phyloP scores from a whole-genome alignment of 2,329 filamentous ascomycete genomes.

The Cladosporium colombiae region DNA sequence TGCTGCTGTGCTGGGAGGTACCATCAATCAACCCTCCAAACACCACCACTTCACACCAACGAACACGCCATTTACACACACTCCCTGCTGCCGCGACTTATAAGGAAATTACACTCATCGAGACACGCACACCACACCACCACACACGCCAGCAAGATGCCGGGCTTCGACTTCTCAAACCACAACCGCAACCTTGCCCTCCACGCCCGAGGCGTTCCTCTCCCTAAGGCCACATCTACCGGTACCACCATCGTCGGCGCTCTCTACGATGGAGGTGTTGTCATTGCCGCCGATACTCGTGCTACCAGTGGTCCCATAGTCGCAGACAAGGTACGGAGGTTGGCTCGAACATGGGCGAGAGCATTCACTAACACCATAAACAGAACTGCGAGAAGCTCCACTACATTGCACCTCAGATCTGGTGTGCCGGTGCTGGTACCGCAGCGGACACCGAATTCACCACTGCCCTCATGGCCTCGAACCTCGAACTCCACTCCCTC shows the following conservation, averaged over 20 bases:
- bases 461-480: constrained; percentile 95
- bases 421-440: constrained; percentile 97
- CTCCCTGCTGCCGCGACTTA: not conserved
- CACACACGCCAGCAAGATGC: constrained; percentile 59
- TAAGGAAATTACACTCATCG: not conserved
- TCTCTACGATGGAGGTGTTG: constrained; percentile 93
- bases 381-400: constrained; percentile 99
- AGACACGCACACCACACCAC: not conserved
- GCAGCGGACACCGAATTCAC: constrained; percentile 99
- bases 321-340: constrained; percentile 76
- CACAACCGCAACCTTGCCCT: constrained; percentile 98
- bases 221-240: constrained; percentile 97
- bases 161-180: constrained; percentile 99
- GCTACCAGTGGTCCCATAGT: constrained; percentile 97
- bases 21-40: constrained; percentile 9
- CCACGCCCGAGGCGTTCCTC: constrained; percentile 87
- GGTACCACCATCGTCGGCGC: constrained; percentile 99
- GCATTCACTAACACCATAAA: constrained; percentile 16
- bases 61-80: not conserved
- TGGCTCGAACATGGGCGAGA: not conserved
- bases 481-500: constrained; percentile 94
- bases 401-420: constrained; percentile 98
- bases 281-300: constrained; percentile 97
- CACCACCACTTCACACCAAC: not conserved
- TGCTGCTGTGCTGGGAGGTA: not conserved